A percentile compares a stretch with the other conserved stretches of the same genome.
phyloP scores from a whole-genome alignment of 805 yeast species.

The Sugiyamaella boreocaroliniensis region DNA sequence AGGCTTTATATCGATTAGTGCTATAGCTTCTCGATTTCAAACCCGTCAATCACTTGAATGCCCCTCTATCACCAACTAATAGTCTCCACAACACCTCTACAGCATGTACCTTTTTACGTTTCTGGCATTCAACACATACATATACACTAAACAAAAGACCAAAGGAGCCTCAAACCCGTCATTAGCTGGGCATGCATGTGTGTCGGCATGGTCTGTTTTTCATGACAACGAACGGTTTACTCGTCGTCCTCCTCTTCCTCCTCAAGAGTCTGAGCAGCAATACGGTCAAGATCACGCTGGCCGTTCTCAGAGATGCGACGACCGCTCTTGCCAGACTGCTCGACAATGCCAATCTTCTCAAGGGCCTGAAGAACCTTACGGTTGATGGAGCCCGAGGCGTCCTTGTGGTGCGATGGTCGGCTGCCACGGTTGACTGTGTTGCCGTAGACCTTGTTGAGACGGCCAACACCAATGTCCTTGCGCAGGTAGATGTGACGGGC shows the following conservation, averaged over 20 bases:
- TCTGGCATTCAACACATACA: not conserved
- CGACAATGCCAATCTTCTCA: slow-evolving; percentile 96
- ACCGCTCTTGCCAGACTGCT: slow-evolving; percentile 96
- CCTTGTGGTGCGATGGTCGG: slow-evolving; percentile 97
- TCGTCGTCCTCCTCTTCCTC: slow-evolving; percentile 55
- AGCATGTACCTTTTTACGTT: not conserved
- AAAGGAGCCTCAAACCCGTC: not conserved
- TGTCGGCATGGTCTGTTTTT: not conserved
- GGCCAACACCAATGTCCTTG: slow-evolving; percentile 99
- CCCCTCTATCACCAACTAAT: no score
- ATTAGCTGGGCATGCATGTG: not conserved
- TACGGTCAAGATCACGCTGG: slow-evolving; percentile 99
- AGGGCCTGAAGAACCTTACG: slow-evolving; percentile 97
- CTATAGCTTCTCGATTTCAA: no score
- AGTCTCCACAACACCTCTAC: no score
- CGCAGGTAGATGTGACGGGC: slow-evolving; percentile 99
- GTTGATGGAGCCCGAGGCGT: slow-evolving; percentile 99
- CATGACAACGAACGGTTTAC: slow-evolving; percentile 17
- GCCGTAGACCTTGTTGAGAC: slow-evolving; percentile 98
- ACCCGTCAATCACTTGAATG: no score
- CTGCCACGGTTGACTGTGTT: slow-evolving; percentile 98
- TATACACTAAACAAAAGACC: not conserved
- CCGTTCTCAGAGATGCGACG: slow-evolving; percentile 99
- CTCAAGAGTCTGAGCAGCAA: slow-evolving; percentile 97
- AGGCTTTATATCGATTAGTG: no score